phyloP scores from a whole-genome alignment of 352 stramenopile genomes.

The Pythium myriotylum region DNA sequence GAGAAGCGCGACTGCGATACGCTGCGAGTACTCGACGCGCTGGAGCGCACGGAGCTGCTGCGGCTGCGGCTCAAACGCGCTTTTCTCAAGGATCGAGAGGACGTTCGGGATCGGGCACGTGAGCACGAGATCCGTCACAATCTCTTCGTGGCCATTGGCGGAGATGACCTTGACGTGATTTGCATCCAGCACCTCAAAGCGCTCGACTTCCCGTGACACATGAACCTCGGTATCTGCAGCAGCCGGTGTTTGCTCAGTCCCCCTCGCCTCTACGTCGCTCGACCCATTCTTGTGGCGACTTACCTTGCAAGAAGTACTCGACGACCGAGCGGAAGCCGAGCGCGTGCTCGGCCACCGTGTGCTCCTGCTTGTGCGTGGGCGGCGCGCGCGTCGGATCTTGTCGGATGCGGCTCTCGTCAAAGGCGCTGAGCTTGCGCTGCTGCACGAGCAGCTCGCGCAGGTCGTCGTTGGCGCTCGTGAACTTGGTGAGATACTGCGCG shows the following conservation, averaged over 20 bases:
- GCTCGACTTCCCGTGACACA: slow-evolving; percentile 49
- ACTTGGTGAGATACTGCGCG: slow-evolving; percentile 68
- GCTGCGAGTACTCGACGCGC: slow-evolving; percentile 63
- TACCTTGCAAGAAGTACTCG: slow-evolving; percentile 53
- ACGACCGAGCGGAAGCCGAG: slow-evolving; percentile 63
- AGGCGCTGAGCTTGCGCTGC: slow-evolving; percentile 38
- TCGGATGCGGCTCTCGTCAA: slow-evolving; percentile 51
- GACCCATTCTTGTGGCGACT: too few species aligned
- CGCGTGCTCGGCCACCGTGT: slow-evolving; percentile 41
- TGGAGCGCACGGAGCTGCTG: slow-evolving; percentile 41
- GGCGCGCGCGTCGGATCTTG: slow-evolving; percentile 46
- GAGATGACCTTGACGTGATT: slow-evolving; percentile 51
- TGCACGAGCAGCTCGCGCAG: slow-evolving; percentile 40
- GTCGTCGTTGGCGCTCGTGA: slow-evolving; percentile 53
- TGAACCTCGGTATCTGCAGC: slow-evolving; percentile 40
- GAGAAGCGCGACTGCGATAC: slow-evolving; percentile 65
- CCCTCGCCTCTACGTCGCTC: too few species aligned
- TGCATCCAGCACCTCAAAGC: slow-evolving; percentile 56
- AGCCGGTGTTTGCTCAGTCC: too few species aligned
- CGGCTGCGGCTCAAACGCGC: slow-evolving; percentile 33
- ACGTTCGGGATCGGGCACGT: slow-evolving; percentile 69
- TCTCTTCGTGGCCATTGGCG: slow-evolving; percentile 41
- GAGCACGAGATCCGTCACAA: slow-evolving; percentile 69
- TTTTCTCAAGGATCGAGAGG: slow-evolving; percentile 59
- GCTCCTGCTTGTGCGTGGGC: slow-evolving; percentile 28